A percentile compares a stretch with the other conserved stretches of the same genome.
phyloP scores from a whole-genome alignment of 2,329 filamentous ascomycete species.

The Curvularia hawaiiensis region DNA sequence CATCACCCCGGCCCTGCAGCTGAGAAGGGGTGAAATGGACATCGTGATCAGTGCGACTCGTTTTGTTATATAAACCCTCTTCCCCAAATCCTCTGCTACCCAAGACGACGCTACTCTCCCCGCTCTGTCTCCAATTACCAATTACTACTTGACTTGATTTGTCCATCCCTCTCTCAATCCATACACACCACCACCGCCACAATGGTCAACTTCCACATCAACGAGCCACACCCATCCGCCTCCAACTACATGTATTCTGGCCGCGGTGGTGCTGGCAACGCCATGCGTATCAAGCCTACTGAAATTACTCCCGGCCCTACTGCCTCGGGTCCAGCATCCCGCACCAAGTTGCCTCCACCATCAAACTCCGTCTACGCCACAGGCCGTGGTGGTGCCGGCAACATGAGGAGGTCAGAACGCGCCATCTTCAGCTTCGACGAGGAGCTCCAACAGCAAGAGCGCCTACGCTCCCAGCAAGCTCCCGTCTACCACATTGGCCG shows the following conservation, averaged over 20 bases:
- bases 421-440: conserved; percentile 73
- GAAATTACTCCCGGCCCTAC: conserved; percentile 57
- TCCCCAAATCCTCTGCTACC: conserved; percentile 9
- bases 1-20: conserved; percentile 16
- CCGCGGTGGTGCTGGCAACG: conserved; percentile 65
- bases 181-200: conserved; percentile 26
- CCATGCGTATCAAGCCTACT: conserved; percentile 59
- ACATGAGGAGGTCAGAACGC: conserved; percentile 60
- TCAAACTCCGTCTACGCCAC: conserved; percentile 63
- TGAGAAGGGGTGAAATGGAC: background rate
- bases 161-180: conserved; percentile 5
- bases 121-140: conserved; percentile 6
- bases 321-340: conserved; percentile 55
- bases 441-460: conserved; percentile 64
- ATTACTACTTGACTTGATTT: conserved; percentile 17
- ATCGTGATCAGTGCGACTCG: conserved; percentile 14
- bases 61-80: conserved; percentile 28
- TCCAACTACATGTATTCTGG: conserved; percentile 58
- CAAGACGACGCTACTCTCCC: background rate
- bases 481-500: conserved; percentile 69
- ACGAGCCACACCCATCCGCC: conserved; percentile 66
- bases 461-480: conserved; percentile 59
- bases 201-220: conserved; percentile 58
- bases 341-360: conserved; percentile 56
- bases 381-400: conserved; percentile 71